phyloP scores from a whole-genome alignment of 2,329 filamentous ascomycete species.

The Fusarium odoratissimum region DNA sequence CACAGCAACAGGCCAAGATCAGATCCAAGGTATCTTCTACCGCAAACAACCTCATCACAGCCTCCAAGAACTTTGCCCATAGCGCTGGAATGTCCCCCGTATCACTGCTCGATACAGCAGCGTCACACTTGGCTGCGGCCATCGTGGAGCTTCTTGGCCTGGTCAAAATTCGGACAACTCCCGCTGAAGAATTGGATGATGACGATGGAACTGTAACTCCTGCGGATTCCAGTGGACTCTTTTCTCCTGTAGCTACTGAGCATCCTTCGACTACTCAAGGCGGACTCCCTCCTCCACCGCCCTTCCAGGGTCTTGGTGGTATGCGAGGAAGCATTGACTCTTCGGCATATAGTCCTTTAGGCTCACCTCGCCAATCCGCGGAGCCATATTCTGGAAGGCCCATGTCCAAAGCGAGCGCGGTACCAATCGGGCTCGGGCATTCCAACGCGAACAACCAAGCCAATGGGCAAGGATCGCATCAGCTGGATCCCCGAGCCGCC shows the following conservation, averaged over 20 bases:
- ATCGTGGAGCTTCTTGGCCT: constrained; percentile 86
- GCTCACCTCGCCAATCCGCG: constrained; percentile 71
- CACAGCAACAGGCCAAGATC: constrained; percentile 73
- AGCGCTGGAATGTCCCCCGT: constrained; percentile 89
- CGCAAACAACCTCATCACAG: constrained; percentile 95
- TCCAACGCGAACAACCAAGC: constrained; percentile 48
- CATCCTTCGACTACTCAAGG: constrained; percentile 51
- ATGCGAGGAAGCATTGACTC: constrained; percentile 73
- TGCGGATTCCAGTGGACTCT: constrained; percentile 75
- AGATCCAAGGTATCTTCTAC: constrained; percentile 89
- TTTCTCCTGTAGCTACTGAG: constrained; percentile 66
- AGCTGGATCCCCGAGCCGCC: constrained; percentile 53
- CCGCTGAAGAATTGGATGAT: constrained; percentile 79
- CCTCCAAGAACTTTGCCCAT: constrained; percentile 88
- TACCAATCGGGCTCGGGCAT: constrained; percentile 54
- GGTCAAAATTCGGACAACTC: constrained; percentile 85
- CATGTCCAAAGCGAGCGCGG: constrained; percentile 45
- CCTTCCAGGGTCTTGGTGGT: constrained; percentile 69
- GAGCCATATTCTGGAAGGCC: constrained; percentile 54
- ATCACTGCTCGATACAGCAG: constrained; percentile 92
- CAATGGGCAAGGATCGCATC: constrained; percentile 55
- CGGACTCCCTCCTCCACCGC: constrained; percentile 61
- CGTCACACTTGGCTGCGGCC: constrained; percentile 86
- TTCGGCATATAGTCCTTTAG: constrained; percentile 80
- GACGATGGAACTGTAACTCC: constrained; percentile 75